phyloP scores from a whole-genome alignment of 345 rosid species.

The Lagerstroemia speciosa region DNA sequence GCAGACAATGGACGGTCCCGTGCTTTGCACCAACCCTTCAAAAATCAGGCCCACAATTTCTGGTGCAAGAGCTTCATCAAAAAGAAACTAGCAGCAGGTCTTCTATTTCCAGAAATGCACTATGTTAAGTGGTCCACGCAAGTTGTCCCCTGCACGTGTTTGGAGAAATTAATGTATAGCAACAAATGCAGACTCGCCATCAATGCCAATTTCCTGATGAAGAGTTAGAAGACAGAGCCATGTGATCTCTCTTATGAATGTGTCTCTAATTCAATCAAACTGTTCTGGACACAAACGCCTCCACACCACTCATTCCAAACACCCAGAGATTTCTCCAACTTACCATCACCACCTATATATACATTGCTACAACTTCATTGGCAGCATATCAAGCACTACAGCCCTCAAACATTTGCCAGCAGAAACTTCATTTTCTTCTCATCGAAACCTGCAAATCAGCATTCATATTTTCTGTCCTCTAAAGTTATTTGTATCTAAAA shows the following conservation, averaged over 20 bases:
- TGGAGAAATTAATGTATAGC: not conserved
- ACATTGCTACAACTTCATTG: not conserved
- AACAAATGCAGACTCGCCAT: not conserved
- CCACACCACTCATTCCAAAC: constrained; percentile 3
- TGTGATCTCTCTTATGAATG: constrained; percentile 12
- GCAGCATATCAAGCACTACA: not conserved
- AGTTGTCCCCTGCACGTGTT: not conserved
- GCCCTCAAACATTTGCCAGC: not conserved
- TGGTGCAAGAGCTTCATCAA: too few species aligned
- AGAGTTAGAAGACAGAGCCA: constrained; percentile 18
- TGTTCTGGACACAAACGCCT: not conserved
- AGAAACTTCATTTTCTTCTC: not conserved
- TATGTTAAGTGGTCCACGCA: not conserved
- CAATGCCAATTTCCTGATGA: not conserved
- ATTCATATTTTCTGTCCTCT: not conserved
- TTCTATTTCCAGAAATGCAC: not conserved
- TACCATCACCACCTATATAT: not conserved
- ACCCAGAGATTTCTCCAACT: not conserved
- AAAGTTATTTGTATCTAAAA: too few species aligned
- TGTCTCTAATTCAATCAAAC: too few species aligned
- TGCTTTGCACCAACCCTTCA: too few species aligned
- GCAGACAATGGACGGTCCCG: too few species aligned
- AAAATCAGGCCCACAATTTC: too few species aligned
- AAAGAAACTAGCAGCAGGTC: not conserved
- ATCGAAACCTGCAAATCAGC: too few species aligned